phyloP scores from a whole-genome alignment of 2,329 filamentous ascomycete genomes.

The Fusarium mundagurra region DNA sequence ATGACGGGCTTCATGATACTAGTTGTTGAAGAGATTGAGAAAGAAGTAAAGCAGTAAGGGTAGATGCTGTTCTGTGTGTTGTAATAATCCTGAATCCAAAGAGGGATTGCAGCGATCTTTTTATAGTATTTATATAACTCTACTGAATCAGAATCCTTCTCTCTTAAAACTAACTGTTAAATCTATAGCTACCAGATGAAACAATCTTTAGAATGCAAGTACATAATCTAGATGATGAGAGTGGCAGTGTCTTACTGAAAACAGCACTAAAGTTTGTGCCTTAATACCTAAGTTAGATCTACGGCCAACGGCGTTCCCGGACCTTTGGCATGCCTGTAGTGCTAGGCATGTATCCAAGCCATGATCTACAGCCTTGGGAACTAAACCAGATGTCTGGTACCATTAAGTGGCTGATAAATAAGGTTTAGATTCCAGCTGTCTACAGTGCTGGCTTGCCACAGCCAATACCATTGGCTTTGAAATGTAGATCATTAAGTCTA shows the following conservation, averaged over 20 bases:
- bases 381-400: not conserved
- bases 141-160: accelerated
- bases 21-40: accelerated
- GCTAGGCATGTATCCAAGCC: not conserved
- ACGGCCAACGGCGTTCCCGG: not conserved
- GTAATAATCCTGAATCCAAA: accelerated
- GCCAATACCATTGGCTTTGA: not conserved
- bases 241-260: accelerated
- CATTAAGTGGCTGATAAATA: no score
- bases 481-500: not conserved
- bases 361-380: not conserved
- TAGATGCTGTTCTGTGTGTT: accelerated
- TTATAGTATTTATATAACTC: no score
- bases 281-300: not conserved
- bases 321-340: not conserved
- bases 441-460: not conserved
- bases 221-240: not conserved
- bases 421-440: not conserved
- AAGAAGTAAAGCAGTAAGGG: accelerated
- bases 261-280: not conserved
- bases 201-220: not conserved
- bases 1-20: not conserved
- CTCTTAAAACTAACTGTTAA: accelerated
- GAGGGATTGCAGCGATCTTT: accelerated
- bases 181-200: accelerated